Evolutionary conservation across 2,329 filamentous ascomycete species (phyloP).

Genomic region (Calonectria hongkongensis): DNA sequence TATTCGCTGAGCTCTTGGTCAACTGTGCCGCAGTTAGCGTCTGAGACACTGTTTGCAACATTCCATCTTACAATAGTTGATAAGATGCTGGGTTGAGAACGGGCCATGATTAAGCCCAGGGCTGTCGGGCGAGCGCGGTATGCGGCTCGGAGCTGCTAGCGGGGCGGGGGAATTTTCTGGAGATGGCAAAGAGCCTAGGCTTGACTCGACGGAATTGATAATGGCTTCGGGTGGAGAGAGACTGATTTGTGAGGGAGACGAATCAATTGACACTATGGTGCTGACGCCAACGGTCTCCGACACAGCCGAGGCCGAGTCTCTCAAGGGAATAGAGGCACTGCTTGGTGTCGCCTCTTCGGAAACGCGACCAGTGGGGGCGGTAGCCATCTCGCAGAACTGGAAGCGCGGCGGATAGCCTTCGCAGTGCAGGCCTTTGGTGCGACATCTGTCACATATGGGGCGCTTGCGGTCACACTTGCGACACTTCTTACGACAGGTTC

Average conservation of each 20-base stretch:
- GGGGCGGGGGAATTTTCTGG: neutral
- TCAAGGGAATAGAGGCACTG: neutral
- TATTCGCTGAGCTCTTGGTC: constrained; percentile 47
- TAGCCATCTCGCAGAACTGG: constrained; percentile 53
- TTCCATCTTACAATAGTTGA: constrained; percentile 40
- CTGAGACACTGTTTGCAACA: neutral
- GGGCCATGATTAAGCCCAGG: constrained; percentile 37
- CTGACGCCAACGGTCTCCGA: accelerated
- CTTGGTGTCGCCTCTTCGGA: neutral
- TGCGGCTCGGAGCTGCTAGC: neutral
- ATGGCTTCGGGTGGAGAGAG: neutral
- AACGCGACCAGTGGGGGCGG: neutral
- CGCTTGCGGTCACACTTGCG: constrained; percentile 58
- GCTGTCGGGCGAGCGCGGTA: neutral
- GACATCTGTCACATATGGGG: constrained; percentile 55
- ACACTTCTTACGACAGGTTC: constrained; percentile 58
- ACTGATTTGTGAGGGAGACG: neutral
- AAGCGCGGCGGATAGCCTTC: constrained; percentile 57
- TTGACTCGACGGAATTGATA: neutral
- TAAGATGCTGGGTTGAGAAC: constrained; percentile 22
- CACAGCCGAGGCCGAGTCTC: neutral
- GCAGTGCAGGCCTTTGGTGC: constrained; percentile 54
- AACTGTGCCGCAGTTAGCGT: constrained; percentile 42
- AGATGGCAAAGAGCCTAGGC: constrained; percentile 20
- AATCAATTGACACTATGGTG: neutral